Evolutionary conservation across 768 basidiomycete genomes (phyloP), one percentile per base, ranked within the genome.

Genomic region (Calocybe indica): DNA sequence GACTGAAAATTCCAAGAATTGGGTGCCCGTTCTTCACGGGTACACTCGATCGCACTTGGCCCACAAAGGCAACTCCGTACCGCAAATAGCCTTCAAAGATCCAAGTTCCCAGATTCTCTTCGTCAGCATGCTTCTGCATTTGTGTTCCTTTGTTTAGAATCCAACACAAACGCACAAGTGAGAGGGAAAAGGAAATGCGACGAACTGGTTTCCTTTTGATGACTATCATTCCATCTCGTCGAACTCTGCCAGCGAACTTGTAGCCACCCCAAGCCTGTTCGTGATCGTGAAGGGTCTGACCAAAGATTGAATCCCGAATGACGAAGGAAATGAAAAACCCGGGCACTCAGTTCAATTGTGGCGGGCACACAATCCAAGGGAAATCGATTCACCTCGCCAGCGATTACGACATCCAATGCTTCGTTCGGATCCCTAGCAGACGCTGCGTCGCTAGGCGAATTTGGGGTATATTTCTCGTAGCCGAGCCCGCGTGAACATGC

Each of bases 191-290:
- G 37, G 11, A 37, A 32, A 44, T 47, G 48, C 45, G 32, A 45
- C 51, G 14, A 55, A 85, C 83, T 55, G 82, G 76, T 64, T 79
- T 72, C 58, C 85, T 74, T 60, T 74, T 76, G 59, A 88, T 66
- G 41, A 71, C 68, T 51, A 89, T 74, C 55, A 71, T 62, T 12
- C 85, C 86, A 58, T 85, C 79, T 35, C 68, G 67, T 32, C 75
- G 68, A 39, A 86, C 71, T 22, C 76, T 67, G 42, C 87, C 87
- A 8, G 69, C 67, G 57, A 82, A 79, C 48, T 61, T 72, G 61
- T 77, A 86, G 8, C 78, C 76, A 5, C 80, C 83, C 84, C 87
- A 89, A 6, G 81, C 80, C 35, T 68, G 66, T 49, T 80, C 79
- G 46, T 80, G 76, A 40, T 71, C 70, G 40, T 55, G 62, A 39